These are phyloP conservation scores for Tetraselmis chui DNA, from an alignment of 139 green algal genomes.

Conservation along the genomic window DNA sequence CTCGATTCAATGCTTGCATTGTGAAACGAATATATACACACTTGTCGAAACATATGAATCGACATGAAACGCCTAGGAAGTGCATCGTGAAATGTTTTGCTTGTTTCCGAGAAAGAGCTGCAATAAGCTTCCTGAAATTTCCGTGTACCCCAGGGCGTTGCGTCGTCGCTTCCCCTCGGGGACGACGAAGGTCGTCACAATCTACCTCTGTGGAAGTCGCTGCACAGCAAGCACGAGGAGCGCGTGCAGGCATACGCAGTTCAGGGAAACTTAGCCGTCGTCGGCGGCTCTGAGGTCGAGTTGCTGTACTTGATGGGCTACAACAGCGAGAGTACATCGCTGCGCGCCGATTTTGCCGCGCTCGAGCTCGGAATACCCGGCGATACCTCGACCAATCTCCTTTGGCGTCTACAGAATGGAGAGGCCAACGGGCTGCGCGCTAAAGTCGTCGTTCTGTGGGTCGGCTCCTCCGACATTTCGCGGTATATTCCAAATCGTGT, in stretches of 20 bases:
- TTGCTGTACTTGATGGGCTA: not conserved
- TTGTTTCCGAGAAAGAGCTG: not conserved
- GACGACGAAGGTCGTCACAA: not conserved
- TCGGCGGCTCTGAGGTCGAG: not conserved
- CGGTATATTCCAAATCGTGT: not conserved
- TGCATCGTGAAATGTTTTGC: not conserved
- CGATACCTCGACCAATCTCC: not conserved
- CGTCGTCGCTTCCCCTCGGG: not conserved
- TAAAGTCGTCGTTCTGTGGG: not conserved
- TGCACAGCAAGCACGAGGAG: not conserved
- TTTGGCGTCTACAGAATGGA: not conserved
- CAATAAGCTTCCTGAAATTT: not conserved
- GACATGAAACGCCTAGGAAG: too few relatives aligned
- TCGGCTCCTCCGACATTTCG: not conserved
- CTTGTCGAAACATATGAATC: not conserved
- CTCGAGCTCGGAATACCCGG: not conserved
- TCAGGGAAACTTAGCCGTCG: not conserved
- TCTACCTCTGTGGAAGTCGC: not conserved
- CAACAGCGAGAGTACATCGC: not conserved
- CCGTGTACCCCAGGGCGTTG: not conserved
- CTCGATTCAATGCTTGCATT: not conserved
- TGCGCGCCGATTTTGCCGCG: not conserved
- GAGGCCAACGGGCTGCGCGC: not conserved
- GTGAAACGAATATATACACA: not conserved
- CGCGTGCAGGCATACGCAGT: not conserved